phyloP scores from a whole-genome alignment of 495 filamentous ascomycete genomes.

The Penicillium silybi region DNA sequence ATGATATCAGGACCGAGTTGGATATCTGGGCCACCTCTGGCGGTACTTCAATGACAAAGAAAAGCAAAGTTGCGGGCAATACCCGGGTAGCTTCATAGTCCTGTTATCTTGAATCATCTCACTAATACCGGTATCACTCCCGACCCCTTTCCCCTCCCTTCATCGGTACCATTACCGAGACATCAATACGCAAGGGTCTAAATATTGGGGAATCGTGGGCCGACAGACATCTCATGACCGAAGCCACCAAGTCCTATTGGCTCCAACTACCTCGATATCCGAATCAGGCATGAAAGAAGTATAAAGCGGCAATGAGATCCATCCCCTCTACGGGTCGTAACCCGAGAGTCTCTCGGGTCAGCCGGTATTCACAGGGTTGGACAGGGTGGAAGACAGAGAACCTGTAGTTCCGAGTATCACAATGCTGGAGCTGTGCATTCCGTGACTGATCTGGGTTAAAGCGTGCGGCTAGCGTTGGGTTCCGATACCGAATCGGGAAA shows the following conservation, averaged over 20 bases:
- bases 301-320: not conserved
- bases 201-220: too few species aligned
- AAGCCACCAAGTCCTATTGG: not conserved
- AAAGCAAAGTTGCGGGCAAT: too few species aligned
- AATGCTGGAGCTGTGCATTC: not conserved
- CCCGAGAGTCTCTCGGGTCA: not conserved
- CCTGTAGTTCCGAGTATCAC: not conserved
- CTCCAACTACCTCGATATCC: not conserved
- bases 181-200: too few species aligned
- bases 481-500: not conserved
- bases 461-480: not conserved
- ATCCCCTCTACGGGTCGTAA: not conserved
- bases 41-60: too few species aligned
- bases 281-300: not conserved
- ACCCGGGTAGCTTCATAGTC: too few species aligned
- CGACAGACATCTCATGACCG: not conserved
- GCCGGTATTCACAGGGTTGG: not conserved
- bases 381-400: not conserved
- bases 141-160: too few species aligned
- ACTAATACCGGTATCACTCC: too few species aligned
- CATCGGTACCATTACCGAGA: too few species aligned
- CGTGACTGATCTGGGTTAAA: not conserved
- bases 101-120: too few species aligned
- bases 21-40: too few species aligned
- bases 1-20: too few species aligned